These are phyloP conservation scores for Yamadazyma pseudoaaseri DNA, from an alignment of 1,139 yeast genomes.

Conservation along the genomic window DNA sequence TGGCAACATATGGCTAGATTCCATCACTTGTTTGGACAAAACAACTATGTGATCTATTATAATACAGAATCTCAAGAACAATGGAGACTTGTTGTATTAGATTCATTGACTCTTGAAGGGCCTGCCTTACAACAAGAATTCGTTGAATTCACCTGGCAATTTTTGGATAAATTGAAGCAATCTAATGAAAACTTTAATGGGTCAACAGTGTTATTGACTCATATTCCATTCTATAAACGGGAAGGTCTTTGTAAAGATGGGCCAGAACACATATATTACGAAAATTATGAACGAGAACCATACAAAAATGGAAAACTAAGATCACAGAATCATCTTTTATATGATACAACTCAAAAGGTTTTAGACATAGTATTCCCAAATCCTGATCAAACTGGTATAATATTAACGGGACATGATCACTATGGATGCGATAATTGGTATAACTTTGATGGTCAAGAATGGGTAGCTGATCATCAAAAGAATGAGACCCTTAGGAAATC, in stretches of 20 bases:
- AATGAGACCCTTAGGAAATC: slow-evolving; percentile 26
- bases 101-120: slow-evolving; percentile 83
- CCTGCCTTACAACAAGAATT: slow-evolving; percentile 81
- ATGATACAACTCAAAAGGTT: slow-evolving; percentile 64
- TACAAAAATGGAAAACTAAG: slow-evolving; percentile 68
- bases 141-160: slow-evolving; percentile 65
- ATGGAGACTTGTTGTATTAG: slow-evolving; percentile 84
- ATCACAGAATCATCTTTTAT: slow-evolving; percentile 83
- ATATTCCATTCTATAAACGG: slow-evolving; percentile 81
- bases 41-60: slow-evolving; percentile 76
- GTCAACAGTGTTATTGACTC: slow-evolving; percentile 80
- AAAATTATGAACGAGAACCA: slow-evolving; percentile 53
- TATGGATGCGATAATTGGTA: slow-evolving; percentile 84
- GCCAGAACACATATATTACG: slow-evolving; percentile 62
- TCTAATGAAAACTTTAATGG: slow-evolving; percentile 58
- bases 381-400: slow-evolving; percentile 64
- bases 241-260: slow-evolving; percentile 86
- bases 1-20: slow-evolving; percentile 87
- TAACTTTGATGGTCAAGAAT: slow-evolving; percentile 37
- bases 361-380: slow-evolving; percentile 67
- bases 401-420: slow-evolving; percentile 95
- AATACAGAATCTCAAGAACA: slow-evolving; percentile 61
- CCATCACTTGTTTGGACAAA: slow-evolving; percentile 71
- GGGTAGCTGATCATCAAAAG: slow-evolving; percentile 58
- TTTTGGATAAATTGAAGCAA: slow-evolving; percentile 55